Percentiles rank a stretch among this genome's conserved stretches.
Evolutionary conservation across 495 filamentous ascomycete species (phyloP).

Genomic region (Aspergillus heteromorphus): DNA sequence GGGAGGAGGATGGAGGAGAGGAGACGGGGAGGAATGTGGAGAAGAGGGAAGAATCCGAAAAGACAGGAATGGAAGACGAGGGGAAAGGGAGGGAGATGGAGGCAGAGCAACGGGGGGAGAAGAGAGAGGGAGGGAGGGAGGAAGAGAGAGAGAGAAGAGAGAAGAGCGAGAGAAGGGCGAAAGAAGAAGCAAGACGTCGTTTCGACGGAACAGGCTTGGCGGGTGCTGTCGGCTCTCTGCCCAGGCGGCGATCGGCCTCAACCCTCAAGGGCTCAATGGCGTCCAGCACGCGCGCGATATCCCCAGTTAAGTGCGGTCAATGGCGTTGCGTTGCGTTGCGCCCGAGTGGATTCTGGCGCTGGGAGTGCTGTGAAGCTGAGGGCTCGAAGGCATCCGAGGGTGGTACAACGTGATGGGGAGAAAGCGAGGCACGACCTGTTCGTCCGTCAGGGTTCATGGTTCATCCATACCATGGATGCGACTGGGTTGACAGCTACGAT

Average conservation of each 20-base stretch:
- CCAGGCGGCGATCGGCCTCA: conserved; percentile 6
- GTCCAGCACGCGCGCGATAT: no score
- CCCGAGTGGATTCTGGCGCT: no score
- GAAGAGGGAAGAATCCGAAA: background rate
- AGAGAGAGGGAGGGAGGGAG: background rate
- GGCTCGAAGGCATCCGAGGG: no score
- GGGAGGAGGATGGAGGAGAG: background rate
- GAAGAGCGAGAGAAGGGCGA: conserved; percentile 3
- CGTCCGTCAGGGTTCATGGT: no score
- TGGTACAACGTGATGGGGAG: no score
- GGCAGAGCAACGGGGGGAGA: background rate
- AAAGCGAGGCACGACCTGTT: no score
- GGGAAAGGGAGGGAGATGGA: background rate
- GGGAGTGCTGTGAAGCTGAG: no score
- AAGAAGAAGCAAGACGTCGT: background rate
- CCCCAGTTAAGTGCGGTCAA: no score
- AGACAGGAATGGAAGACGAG: background rate
- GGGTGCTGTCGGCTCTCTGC: conserved; percentile 1
- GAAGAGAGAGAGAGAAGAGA: background rate
- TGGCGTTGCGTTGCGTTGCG: no score
- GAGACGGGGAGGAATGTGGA: background rate
- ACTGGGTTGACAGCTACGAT: no score
- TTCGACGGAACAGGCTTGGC: conserved; percentile 14
- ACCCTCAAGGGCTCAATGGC: background rate
- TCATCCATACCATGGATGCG: no score